Evolutionary conservation across 2,329 filamentous ascomycete species (phyloP), one percentile per base, ranked within the genome.

Genomic region (Xylariaceae sp.): DNA sequence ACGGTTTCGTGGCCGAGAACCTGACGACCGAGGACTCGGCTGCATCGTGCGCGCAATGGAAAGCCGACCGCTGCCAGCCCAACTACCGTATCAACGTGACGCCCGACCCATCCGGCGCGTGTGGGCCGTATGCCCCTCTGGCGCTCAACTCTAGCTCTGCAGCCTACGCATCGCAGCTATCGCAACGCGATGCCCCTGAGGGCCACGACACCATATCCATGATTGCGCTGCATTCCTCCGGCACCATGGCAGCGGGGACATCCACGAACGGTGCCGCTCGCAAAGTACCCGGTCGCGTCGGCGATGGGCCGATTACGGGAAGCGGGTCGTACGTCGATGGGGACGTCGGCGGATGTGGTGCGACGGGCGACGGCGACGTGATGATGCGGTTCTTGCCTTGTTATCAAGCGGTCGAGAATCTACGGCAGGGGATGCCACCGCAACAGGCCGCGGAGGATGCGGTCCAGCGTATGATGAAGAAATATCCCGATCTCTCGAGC

Each of bases 351-450:
- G 81, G 78, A 0, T 84, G 81, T 60, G 81, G 81, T 7, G 80
- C 81, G 1, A 84, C 81, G 0, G 81, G 81, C 1, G 81, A 84
- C 51, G 81, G 81, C 0, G 81, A 84, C 62, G 68, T 83, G 56
- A 82, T 84, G 80, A 81, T 83, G 77, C 75, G 81, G 3, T 82
- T 83, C 59, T 65, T 84, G 20, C 81, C 81, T 0, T 84, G 81
- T 64, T 84, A 84, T 61, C 81, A 84, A 63, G 81, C 81, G 1
- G 77, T 84, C 1, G 81, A 84, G 70, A 82, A 72, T 55, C 56
- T 84, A 66, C 72, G 81, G 10, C 68, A 65, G 1, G 81, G 81
- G 1, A 76, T 83, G 75, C 67, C 67, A 0, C 79, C 81, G 0
- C 70, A 65, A 3, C 72, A 76, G 29, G 81, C 81, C 0, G 81